Evolutionary conservation across 148 eudicot species (phyloP), one percentile per base, ranked within the genome.

Genomic region (Chenopodium formosanum): DNA sequence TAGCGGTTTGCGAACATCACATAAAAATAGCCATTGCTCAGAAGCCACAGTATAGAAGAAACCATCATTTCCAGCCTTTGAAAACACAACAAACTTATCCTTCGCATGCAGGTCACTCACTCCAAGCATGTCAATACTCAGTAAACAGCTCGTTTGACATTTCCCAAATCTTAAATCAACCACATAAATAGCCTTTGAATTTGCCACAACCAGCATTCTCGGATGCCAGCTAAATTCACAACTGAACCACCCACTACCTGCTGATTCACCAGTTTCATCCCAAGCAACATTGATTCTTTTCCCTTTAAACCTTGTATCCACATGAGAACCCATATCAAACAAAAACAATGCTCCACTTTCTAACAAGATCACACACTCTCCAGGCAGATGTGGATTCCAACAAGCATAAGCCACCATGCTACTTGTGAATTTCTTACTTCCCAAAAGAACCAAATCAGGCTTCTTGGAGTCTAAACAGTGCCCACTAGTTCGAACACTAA

Each of bases 191-290:
- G 91, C 91, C 81, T 79, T 82, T 1, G 89, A 83, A 82, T 92
- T 88, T 25, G 90, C 92, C 81, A 89, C 89, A 80, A 92, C 79
- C 77, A 93, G 77, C 81, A 91, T 85, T 72, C 93, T 89, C 1
- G 94, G 93, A 84, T 93, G 95, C 96, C 93, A 92, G 82, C 93
- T 88, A 74, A 93, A 93, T 70, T 90, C 93, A 89, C 96, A 93
- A 47, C 96, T 88, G 70, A 93, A 85, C 99, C 99, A 93, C 70
- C 83, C 84, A 79, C 81, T 79, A 37, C 77, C 78, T 56, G 66
- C 80, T 69, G 65, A 74, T 72, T 79, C 70, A 48, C 37, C 72
- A 27, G 46, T 27, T 77, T 86, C 85, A 79, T 85, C 74, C 91
- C 91, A 93, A 2, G 66, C 60, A 70, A 91, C 85, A 23, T 74